phyloP scores from a whole-genome alignment of 2,329 filamentous ascomycete species.

The Arthrobotrys sphaeroides region DNA sequence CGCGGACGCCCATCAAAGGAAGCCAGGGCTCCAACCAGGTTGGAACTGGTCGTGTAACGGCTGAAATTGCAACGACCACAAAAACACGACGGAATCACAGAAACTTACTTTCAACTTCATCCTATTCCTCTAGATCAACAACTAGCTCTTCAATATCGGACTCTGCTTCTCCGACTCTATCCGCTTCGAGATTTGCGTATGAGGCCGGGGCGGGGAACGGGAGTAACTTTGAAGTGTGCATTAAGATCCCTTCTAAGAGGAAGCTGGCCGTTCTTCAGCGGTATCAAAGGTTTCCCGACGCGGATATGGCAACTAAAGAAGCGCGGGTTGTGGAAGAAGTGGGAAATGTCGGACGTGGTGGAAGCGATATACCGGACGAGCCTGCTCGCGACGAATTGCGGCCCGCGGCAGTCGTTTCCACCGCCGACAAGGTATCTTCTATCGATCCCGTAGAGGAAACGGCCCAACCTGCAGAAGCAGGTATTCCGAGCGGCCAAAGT shows the following conservation, averaged over 20 bases:
- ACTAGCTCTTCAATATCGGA: slow-evolving; percentile 8
- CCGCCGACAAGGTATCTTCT: background rate
- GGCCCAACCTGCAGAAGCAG: background rate
- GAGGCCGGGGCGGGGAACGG: background rate
- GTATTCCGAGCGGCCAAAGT: background rate
- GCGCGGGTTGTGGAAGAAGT: background rate
- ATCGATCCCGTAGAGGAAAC: background rate
- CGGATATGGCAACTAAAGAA: slow-evolving; percentile 9
- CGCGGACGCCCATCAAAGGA: background rate
- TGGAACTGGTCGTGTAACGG: background rate
- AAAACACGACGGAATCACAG: background rate
- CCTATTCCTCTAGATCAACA: slow-evolving; percentile 3
- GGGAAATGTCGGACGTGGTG: background rate
- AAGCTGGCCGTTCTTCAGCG: slow-evolving; percentile 20
- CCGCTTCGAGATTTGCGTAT: slow-evolving; percentile 16
- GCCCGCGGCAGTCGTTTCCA: background rate
- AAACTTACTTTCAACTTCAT: slow-evolving; percentile 1
- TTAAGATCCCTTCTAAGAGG: slow-evolving; percentile 42
- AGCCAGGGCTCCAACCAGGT: background rate
- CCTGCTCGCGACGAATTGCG: background rate
- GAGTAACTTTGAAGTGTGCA: slow-evolving; percentile 38
- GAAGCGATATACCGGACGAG: background rate
- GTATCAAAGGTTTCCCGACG: slow-evolving; percentile 38
- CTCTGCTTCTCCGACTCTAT: slow-evolving; percentile 28
- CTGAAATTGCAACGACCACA: background rate